Percentiles rank a stretch among this genome's conserved stretches.
Evolutionary conservation across 192 early-diverging fungal genomes (phyloP).

Genomic region (Entomortierella beljakovae): DNA sequence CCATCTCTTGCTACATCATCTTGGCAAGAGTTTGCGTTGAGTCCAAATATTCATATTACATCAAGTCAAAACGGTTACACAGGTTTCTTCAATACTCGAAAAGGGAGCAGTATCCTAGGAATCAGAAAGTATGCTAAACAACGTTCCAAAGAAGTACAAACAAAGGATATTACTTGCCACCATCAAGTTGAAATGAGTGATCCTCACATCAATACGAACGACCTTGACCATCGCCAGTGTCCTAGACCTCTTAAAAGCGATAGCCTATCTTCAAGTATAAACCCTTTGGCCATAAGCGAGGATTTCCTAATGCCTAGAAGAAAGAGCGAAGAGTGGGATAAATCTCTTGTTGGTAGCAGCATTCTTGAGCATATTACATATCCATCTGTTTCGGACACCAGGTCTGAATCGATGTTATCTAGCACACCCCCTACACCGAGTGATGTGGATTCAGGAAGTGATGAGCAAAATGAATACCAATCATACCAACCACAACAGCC

Average conservation of each 20-base stretch:
- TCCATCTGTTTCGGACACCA: too few species aligned
- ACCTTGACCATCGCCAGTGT: not conserved
- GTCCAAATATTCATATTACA: too few species aligned
- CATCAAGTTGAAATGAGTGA: not conserved
- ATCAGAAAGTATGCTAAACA: not conserved
- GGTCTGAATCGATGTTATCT: not conserved
- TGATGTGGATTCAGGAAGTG: not conserved
- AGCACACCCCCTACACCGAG: not conserved
- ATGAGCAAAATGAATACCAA: not conserved
- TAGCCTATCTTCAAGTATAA: too few species aligned
- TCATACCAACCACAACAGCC: slow-evolving; percentile 12
- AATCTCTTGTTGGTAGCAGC: too few species aligned
- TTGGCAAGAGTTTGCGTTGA: not conserved
- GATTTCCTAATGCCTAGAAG: not conserved
- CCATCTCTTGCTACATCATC: not conserved
- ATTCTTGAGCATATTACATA: too few species aligned
- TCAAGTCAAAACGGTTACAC: not conserved
- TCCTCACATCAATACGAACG: not conserved
- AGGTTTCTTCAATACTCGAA: not conserved
- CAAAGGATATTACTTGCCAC: not conserved
- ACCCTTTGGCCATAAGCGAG: not conserved
- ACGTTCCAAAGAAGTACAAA: not conserved
- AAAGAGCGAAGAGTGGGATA: too few species aligned
- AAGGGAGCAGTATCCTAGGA: not conserved
- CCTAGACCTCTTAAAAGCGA: not conserved